Evolutionary conservation across 1,284 basidiomycete genomes (phyloP).

Genomic region (Serendipita sp.): DNA sequence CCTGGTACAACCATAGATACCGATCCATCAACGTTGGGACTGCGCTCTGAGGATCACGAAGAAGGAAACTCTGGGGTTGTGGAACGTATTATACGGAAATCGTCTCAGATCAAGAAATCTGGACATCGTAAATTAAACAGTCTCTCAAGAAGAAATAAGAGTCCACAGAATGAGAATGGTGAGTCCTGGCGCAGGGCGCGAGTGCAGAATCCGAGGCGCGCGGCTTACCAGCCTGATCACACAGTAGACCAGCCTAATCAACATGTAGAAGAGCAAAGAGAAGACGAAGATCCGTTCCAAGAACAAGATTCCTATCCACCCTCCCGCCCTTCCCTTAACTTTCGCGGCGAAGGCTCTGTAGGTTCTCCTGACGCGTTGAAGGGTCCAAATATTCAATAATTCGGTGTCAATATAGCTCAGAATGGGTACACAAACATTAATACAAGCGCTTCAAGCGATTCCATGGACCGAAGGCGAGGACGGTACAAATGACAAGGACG

Average conservation of each 20-base stretch:
- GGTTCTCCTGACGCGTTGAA: conserved; percentile 17
- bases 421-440: conserved; percentile 68
- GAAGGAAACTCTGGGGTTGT: neutral
- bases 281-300: conserved; percentile 24
- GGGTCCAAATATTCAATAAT: conserved; percentile 10
- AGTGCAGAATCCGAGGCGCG: neutral
- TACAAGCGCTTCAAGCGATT: conserved; percentile 68
- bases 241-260: conserved; percentile 41
- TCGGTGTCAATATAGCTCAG: conserved; percentile 40
- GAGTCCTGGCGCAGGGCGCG: neutral
- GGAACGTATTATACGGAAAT: conserved; percentile 8
- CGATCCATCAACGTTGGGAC: conserved; percentile 15
- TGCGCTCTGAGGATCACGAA: conserved; percentile 10
- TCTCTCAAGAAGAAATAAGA: neutral
- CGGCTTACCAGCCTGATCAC: conserved; percentile 18
- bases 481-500: conserved; percentile 47
- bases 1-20: conserved; percentile 19
- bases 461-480: conserved; percentile 46
- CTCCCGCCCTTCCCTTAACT: conserved; percentile 32
- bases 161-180: neutral
- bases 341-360: conserved; percentile 54
- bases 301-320: conserved; percentile 23
- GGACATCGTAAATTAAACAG: conserved; percentile 6
- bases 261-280: conserved; percentile 29
- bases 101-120: conserved; percentile 17